These are phyloP conservation scores for Tetracladium marchalianum DNA, from an alignment of 495 filamentous ascomycete species.

Conservation along the genomic window DNA sequence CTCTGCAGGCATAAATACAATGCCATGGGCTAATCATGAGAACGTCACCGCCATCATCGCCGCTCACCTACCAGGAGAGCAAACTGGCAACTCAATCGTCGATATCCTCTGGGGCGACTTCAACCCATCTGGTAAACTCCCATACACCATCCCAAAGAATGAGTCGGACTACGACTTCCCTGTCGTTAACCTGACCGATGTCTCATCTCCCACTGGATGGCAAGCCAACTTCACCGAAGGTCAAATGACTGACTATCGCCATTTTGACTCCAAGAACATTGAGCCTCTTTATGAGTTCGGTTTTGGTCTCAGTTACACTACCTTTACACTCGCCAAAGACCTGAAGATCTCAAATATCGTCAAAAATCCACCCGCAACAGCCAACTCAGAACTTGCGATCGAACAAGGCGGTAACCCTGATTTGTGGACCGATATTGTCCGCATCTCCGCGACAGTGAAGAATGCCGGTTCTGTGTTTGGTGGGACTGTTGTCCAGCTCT, in stretches of 20 bases:
- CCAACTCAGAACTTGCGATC: background rate
- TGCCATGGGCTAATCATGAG: slow-evolving; percentile 44
- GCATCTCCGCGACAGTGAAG: slow-evolving; percentile 48
- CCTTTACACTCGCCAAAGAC: slow-evolving; percentile 41
- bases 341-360: too few relatives aligned
- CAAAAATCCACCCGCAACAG: background rate
- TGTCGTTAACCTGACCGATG: background rate
- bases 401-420: slow-evolving; percentile 67
- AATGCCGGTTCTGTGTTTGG: slow-evolving; percentile 60
- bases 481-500: slow-evolving; percentile 71
- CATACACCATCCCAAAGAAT: slow-evolving; percentile 57
- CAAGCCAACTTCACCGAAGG: slow-evolving; percentile 13
- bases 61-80: slow-evolving; percentile 50
- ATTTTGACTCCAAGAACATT: slow-evolving; percentile 59
- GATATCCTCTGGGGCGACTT: slow-evolving; percentile 49
- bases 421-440: slow-evolving; percentile 56
- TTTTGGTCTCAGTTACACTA: slow-evolving; percentile 60
- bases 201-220: slow-evolving; percentile 23
- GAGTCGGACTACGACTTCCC: slow-evolving; percentile 44
- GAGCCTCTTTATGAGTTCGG: slow-evolving; percentile 61
- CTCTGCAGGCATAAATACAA: slow-evolving; percentile 56
- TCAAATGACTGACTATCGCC: slow-evolving; percentile 30
- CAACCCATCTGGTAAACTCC: slow-evolving; percentile 52
- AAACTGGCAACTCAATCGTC: slow-evolving; percentile 43
- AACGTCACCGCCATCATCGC: slow-evolving; percentile 53